phyloP scores from a whole-genome alignment of 306 rosid genomes.

The Macrotyloma uniflorum region DNA sequence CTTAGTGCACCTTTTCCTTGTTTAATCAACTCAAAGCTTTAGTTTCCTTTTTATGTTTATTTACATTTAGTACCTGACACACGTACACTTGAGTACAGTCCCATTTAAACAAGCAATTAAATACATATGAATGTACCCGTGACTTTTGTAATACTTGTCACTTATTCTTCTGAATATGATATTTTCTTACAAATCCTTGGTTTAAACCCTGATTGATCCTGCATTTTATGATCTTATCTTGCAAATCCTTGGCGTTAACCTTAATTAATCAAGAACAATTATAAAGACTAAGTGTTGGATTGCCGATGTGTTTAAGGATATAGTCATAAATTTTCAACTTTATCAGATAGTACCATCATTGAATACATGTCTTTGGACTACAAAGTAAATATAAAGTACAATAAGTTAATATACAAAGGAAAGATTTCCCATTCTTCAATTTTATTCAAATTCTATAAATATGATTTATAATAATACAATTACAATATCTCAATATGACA shows the following conservation, averaged over 20 bases:
- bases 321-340: background rate
- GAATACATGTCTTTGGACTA: background rate
- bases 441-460: background rate
- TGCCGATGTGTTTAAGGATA: background rate
- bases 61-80: too few relatives aligned
- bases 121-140: too few relatives aligned
- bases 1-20: too few relatives aligned
- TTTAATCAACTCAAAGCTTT: too few relatives aligned
- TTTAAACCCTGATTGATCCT: background rate
- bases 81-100: too few relatives aligned
- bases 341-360: background rate
- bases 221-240: background rate
- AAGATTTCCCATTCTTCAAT: background rate
- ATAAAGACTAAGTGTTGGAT: background rate
- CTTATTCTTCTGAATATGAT: background rate
- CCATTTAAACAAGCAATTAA: too few relatives aligned
- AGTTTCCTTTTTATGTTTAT: too few relatives aligned
- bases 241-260: background rate
- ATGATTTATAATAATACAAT: background rate
- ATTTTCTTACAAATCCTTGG: background rate
- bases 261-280: background rate
- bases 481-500: background rate
- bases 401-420: background rate
- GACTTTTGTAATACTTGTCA: too few relatives aligned
- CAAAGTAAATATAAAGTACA: background rate